Evolutionary conservation across 768 basidiomycete species (phyloP), one percentile per base, ranked within the genome.

Genomic region (Tricholomella constricta): DNA sequence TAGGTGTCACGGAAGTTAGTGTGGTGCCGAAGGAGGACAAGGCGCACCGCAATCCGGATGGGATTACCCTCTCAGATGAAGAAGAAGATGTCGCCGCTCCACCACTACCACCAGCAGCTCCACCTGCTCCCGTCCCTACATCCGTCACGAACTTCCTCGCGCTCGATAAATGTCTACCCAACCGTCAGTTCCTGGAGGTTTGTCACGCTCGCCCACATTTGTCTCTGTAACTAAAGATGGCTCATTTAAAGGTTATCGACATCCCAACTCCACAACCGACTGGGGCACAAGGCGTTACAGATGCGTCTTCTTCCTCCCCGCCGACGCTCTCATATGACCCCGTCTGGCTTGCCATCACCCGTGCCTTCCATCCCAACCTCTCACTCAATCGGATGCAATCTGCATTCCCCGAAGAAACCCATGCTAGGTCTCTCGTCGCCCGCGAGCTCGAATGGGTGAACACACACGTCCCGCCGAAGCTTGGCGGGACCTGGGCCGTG

Each of bases 291-390:
- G 17, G 2, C 5, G n/a, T 31, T n/a, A 12, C 44, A 3, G 19
- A 20, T 19, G 26, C 27, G n/a, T 4, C 45, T 17, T 19, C 27
- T 7, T 8, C 22, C 34, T 36, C 34, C 23, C 41, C 43, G 6
- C 48, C 27, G 4, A 57, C 54, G 0, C 62, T 98, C 17, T 78
- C 80, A 12, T 97, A 82, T 68, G 94, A 98, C 62, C 86, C 87
- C 0, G 85, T 93, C 65, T 99, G 97, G 97, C 83, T 98, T 42
- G 94, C 94, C 0, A 93, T 99, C 62, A 85, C 85, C 4, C 88
- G 91, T 6, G 93, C 92, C 0, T 89, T 95, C 59, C 83, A 93
- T 55, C 85, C 87, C 0, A 88, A 80, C 71, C 79, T 98, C 56
- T 86, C 89, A 2, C 78, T 78, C 5, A 60, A 65, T 4, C 73